phyloP scores from a whole-genome alignment of 2,329 filamentous ascomycete genomes.

The Exserohilum rostratum region DNA sequence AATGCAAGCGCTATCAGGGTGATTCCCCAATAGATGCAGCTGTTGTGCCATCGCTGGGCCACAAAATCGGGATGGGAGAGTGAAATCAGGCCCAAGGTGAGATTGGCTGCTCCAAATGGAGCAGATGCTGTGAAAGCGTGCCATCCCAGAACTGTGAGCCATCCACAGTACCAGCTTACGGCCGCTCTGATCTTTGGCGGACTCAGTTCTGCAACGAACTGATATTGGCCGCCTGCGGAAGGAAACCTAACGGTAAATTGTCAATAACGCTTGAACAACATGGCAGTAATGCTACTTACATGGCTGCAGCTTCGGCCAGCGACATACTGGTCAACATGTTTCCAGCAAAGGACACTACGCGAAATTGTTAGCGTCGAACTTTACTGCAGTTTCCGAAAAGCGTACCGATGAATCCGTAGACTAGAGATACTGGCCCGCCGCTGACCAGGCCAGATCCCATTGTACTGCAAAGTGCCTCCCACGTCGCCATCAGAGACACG shows the following conservation, averaged over 20 bases:
- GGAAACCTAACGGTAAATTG: conserved; percentile 3
- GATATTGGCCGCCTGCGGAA: conserved; percentile 12
- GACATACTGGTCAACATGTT: conserved; percentile 8
- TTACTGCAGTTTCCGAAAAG: background rate
- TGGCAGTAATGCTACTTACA: conserved; percentile 1
- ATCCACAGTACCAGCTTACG: conserved; percentile 2
- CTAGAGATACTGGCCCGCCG: conserved; percentile 11
- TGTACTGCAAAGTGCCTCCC: conserved; percentile 11
- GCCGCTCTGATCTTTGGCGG: conserved; percentile 1
- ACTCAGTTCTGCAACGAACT: conserved; percentile 10
- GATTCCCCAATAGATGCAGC: conserved; percentile 35
- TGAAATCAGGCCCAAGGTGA: conserved; percentile 31
- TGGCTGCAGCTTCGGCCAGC: conserved; percentile 9
- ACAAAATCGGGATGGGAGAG: conserved; percentile 48
- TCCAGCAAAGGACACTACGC: conserved; percentile 3
- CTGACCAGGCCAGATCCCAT: conserved; percentile 11
- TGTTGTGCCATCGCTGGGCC: conserved; percentile 54
- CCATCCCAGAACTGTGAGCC: conserved; percentile 45
- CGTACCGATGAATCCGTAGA: conserved; percentile 12
- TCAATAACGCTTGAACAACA: background rate
- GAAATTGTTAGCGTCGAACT: background rate
- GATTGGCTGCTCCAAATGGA: conserved; percentile 26
- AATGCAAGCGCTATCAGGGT: conserved; percentile 52
- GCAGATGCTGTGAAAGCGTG: conserved; percentile 38
- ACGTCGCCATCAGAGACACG: conserved; percentile 12